phyloP scores from a whole-genome alignment of 2,329 filamentous ascomycete species.

The Aureobasidium lini region DNA sequence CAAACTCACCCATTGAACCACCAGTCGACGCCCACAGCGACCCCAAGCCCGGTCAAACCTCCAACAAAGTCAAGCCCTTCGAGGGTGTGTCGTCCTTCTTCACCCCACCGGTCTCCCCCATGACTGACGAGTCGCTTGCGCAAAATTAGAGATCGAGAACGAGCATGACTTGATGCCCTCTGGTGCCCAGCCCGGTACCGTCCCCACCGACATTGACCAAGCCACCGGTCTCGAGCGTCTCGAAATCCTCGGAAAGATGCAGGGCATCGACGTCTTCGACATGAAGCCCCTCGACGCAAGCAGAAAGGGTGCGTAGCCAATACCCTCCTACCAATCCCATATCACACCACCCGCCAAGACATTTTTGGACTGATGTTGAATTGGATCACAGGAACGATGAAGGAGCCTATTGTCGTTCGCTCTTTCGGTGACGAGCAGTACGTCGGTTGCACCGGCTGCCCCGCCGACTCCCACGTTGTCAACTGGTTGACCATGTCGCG shows the following conservation, averaged over 20 bases:
- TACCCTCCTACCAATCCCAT: not conserved
- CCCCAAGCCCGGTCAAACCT: constrained; percentile 31
- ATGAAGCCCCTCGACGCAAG: constrained; percentile 93
- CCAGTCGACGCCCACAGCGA: constrained; percentile 23
- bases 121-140: not conserved
- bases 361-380: not conserved
- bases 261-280: constrained; percentile 95
- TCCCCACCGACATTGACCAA: constrained; percentile 93
- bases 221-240: constrained; percentile 96
- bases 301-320: constrained; percentile 59
- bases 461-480: constrained; percentile 83
- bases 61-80: constrained; percentile 37
- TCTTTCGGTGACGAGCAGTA: constrained; percentile 95
- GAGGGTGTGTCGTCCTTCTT: constrained; percentile 29
- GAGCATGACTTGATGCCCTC: constrained; percentile 78
- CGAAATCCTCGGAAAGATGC: constrained; percentile 98
- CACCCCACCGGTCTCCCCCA: not conserved
- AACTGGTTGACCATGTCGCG: constrained; percentile 86
- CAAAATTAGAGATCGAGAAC: constrained; percentile 64
- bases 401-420: constrained; percentile 84
- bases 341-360: constrained; percentile 10
- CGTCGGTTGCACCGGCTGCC: constrained; percentile 88
- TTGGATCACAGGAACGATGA: constrained; percentile 60
- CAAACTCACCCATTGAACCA: constrained; percentile 22
- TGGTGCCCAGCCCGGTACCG: constrained; percentile 71